These are phyloP conservation scores for California macrophylla DNA, from an alignment of 441 rosid genomes.

Conservation along the genomic window DNA sequence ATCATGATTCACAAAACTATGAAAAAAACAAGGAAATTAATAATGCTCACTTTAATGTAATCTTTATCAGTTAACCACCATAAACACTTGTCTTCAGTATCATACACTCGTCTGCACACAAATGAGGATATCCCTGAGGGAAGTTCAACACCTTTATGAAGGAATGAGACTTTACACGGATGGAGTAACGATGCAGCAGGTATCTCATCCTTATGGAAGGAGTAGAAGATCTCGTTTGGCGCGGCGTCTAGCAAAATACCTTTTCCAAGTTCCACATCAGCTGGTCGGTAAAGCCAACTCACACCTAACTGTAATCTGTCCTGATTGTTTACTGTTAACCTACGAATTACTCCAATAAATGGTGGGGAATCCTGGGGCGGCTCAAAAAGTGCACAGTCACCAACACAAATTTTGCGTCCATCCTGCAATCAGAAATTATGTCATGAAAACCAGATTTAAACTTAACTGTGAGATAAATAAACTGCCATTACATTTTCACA, in stretches of 20 bases:
- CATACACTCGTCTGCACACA: conserved; percentile 81
- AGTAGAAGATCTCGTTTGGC: conserved; percentile 85
- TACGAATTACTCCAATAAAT: conserved; percentile 71
- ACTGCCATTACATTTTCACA: neutral
- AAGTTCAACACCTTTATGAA: conserved; percentile 65
- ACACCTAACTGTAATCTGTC: conserved; percentile 45
- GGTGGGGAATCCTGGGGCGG: conserved; percentile 79
- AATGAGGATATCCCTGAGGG: conserved; percentile 68
- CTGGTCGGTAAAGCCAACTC: conserved; percentile 78
- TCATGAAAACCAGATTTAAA: neutral
- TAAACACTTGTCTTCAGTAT: conserved; percentile 53
- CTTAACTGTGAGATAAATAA: neutral
- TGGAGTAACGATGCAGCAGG: conserved; percentile 74
- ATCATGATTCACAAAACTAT: neutral
- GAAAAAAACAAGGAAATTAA: neutral
- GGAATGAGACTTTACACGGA: conserved; percentile 84
- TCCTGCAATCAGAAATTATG: conserved; percentile 35
- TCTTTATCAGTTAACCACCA: conserved; percentile 96
- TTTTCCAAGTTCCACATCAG: conserved; percentile 81
- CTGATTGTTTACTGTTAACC: conserved; percentile 39
- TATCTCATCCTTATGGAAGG: conserved; percentile 87
- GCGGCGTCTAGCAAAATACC: conserved; percentile 69
- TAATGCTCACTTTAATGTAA: conserved; percentile 58
- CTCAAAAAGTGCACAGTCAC: conserved; percentile 86
- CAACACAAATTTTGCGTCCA: conserved; percentile 65